Base-by-base conservation (phyloP, 176 grass and related monocot genomes). In the Carex myosuroides region DNA sequence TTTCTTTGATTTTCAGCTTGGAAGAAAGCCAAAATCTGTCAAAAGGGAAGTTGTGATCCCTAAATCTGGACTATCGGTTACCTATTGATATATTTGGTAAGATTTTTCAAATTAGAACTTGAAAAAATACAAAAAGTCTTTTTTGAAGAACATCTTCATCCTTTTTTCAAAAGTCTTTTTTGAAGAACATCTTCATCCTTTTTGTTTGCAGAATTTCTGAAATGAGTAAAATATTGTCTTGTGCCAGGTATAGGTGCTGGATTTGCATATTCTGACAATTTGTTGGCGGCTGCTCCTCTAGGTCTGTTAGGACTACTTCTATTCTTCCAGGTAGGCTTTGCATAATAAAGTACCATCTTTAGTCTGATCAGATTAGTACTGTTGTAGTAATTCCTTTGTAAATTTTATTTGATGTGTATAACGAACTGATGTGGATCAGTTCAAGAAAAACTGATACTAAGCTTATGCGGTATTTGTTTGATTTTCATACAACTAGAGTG, bases 1-100 rank as follows among this genome's bases (percentile, higher is more conserved):
- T 84, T 61, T 46, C 30, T 62, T 39, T 68, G 20, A 12, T 85
- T 74, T 48, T 32, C 73, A 98, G 95, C 10, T 94, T 75, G 95
- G 95, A 88, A 90, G 87, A 70, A 93, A 98, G 84, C 84, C 90
- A 50, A 88, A 56, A 52, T 80, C 81, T 82, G 80, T 82, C 14
- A 82, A 82, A 60, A 94, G 86, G 78, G 90, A 91, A 87, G 85
- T 88, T 37, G 87, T 98, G 33, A 69, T 93, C 72, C 95, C 92
- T 32, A 86, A 98, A 29, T 92, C 92, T 26, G 35, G 95, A 98
- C 90, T 98, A 94, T 69, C 85, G 95, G 64, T 76, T 98, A 90
- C 95, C 95, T 8, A 81, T 94, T 86, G 90, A 29, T 86, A 71
- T 98, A 84, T 87, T 98, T 85, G 95, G 95, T 98, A 81, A 98